Conservation (phyloP, 2,329 filamentous ascomycete species). For the Penicillium sclerotiorum region DNA sequence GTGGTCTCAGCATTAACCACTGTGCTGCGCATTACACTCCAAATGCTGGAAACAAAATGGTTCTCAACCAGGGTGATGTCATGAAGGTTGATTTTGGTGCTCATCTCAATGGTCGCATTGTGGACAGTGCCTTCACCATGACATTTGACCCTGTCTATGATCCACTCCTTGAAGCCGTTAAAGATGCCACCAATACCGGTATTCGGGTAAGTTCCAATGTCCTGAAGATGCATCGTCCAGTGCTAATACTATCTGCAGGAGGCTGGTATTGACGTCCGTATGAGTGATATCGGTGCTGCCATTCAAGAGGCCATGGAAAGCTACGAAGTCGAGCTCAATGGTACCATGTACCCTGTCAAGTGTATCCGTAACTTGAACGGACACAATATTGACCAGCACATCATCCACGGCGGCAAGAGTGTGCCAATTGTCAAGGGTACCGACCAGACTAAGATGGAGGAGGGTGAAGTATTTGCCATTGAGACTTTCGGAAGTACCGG, state of each 20-base stretch:
- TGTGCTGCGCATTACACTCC: slow-evolving; percentile 86
- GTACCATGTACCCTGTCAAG: slow-evolving; percentile 77
- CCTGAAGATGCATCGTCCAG: background rate
- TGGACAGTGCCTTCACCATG: slow-evolving; percentile 72
- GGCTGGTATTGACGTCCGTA: slow-evolving; percentile 87
- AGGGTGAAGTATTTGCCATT: slow-evolving; percentile 92
- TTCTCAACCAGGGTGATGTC: slow-evolving; percentile 67
- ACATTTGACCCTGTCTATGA: slow-evolving; percentile 70
- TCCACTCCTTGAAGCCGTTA: slow-evolving; percentile 66
- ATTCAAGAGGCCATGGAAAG: slow-evolving; percentile 94
- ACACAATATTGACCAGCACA: slow-evolving; percentile 85
- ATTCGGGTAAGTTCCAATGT: slow-evolving; percentile 56
- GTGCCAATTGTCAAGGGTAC: slow-evolving; percentile 89
- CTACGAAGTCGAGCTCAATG: slow-evolving; percentile 83
- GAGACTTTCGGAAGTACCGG: slow-evolving; percentile 96
- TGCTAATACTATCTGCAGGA: slow-evolving; percentile 54
- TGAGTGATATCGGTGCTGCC: slow-evolving; percentile 78
- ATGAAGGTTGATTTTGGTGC: slow-evolving; percentile 76
- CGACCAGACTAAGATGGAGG: slow-evolving; percentile 95
- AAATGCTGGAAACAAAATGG: slow-evolving; percentile 80
- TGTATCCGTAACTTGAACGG: slow-evolving; percentile 84
- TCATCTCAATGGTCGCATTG: slow-evolving; percentile 70
- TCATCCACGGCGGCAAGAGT: slow-evolving; percentile 88
- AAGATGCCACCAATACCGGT: slow-evolving; percentile 72
- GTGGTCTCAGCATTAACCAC: slow-evolving; percentile 80